Percentiles rank a stretch among this genome's conserved stretches.
phyloP scores from a whole-genome alignment of 2,329 filamentous ascomycete species.

The Neofusicoccum cordaticola region DNA sequence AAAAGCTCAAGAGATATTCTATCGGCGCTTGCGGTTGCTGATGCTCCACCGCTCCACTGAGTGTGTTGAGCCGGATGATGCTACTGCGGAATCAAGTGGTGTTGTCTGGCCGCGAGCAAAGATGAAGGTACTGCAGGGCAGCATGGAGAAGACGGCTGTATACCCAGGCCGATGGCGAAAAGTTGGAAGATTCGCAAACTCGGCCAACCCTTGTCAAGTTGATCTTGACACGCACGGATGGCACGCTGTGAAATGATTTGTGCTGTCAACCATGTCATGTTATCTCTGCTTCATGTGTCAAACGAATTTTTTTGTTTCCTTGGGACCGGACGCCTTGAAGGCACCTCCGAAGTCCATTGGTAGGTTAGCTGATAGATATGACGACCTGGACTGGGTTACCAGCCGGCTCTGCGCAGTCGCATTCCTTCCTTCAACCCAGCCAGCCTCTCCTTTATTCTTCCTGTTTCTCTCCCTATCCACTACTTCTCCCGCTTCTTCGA shows the following conservation, averaged over 20 bases:
- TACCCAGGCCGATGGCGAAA: background rate
- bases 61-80: background rate
- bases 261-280: no score
- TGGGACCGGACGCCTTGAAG: no score
- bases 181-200: background rate
- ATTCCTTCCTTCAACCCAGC: no score
- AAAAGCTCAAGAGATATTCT: background rate
- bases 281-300: no score
- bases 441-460: no score
- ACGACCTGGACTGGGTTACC: no score
- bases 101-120: background rate
- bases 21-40: background rate
- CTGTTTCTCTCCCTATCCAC: no score
- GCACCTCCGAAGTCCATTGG: no score
- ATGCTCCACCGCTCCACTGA: background rate
- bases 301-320: no score
- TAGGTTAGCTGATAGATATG: no score
- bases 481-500: no score
- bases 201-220: background rate
- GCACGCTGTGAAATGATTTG: background rate
- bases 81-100: background rate
- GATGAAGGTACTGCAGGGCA: background rate
- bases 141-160: background rate
- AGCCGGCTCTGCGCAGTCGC: no score
- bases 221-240: background rate